Evolutionary conservation across 176 grass and related monocot species (phyloP), one percentile per base, ranked within the genome.

Genomic region (Tillandsia fasciculata): DNA sequence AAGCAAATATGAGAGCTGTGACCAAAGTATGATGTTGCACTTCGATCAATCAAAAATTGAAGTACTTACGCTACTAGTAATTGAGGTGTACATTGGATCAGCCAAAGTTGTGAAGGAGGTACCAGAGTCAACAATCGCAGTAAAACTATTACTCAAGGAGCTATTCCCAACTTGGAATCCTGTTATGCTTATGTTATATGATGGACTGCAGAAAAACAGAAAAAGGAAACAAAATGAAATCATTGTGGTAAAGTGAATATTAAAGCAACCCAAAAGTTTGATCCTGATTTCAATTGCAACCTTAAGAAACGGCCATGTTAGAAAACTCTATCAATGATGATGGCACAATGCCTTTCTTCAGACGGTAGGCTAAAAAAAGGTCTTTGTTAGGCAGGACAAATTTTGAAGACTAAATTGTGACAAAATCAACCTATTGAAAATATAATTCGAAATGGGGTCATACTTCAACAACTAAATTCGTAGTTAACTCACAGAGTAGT

Each of bases 21-120:
- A 1, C 13, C 2, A 57, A 65, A 68, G 33, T 66, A 74, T 67
- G 48, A 27, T 65, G 13, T 11, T 12, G 18, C 29, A 3, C 11
- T 51, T 75, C 64, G 15, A 15, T 28, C 53, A 13, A 12, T 70
- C 50, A 63, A 49, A 64, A 22, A 74, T 29, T 47, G 70, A 70
- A 56, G 33, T 79, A 80, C 95, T 83, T 86, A 99, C 95, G 5
- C 75, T 86, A 18, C 33, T 80, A 20, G 90, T 71, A 27, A 99
- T 83, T 29, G 85, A 56, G 0, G 84, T 80, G 26, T 99, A 90
- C 82, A 90, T 84, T 47, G 95, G 95, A 84, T 99, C 82, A 3
- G 82, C 71, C 23, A 99, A 74, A 68, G 78, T 66, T 11, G 95
- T 82, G 78, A 88, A 99, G n/a, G 90, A 93, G 53, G 95, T 99